Evolutionary conservation across 805 yeast genomes (phyloP).

Genomic region (Metschnikowia anglica): DNA sequence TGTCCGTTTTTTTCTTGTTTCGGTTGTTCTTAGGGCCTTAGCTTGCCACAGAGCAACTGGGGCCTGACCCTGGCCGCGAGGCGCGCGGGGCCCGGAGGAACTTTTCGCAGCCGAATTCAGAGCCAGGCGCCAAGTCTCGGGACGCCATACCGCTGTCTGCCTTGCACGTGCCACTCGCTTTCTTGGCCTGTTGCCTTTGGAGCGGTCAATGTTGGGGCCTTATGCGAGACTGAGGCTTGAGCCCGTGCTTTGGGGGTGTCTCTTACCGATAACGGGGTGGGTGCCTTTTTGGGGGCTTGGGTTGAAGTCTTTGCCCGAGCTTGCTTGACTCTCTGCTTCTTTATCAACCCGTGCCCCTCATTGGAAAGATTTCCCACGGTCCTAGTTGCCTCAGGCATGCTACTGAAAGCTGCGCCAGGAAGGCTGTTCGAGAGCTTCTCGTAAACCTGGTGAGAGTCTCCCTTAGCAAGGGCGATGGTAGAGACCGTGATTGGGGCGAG

Average conservation of each 20-base stretch:
- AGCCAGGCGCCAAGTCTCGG: not conserved
- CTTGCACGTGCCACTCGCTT: conserved; percentile 1
- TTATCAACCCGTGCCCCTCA: not conserved
- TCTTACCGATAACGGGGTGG: not conserved
- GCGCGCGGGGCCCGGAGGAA: not conserved
- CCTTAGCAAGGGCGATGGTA: no score
- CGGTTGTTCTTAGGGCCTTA: no score
- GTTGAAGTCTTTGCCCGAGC: not conserved
- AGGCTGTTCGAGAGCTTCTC: no score
- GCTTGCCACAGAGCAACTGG: no score
- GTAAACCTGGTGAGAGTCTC: no score
- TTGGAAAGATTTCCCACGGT: not conserved
- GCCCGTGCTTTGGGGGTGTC: not conserved
- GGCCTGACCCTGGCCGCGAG: no score
- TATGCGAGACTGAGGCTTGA: not conserved
- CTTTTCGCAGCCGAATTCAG: not conserved
- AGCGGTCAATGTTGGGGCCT: no score
- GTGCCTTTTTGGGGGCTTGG: no score
- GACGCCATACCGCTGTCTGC: not conserved
- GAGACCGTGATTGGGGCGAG: no score
- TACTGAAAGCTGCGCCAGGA: no score
- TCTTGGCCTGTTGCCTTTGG: not conserved
- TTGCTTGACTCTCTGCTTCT: not conserved
- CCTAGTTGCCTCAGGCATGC: no score
- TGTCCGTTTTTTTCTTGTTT: no score